Percentiles rank a stretch among this genome's conserved stretches.
phyloP scores from a whole-genome alignment of 1,284 basidiomycete species.

The Ganoderma resinaceum region DNA sequence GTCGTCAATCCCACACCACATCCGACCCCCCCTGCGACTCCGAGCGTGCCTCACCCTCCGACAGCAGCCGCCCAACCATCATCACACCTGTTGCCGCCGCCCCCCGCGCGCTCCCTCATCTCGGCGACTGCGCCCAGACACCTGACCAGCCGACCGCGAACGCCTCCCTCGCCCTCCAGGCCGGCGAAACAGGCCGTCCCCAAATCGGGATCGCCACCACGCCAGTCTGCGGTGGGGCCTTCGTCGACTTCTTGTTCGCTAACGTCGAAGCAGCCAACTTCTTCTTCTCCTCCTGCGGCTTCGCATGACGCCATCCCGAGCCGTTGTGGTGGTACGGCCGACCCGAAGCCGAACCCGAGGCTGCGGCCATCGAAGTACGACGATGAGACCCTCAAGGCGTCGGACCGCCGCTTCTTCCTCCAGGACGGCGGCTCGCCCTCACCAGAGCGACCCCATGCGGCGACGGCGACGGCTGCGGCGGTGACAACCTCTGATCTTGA shows the following conservation, averaged over 20 bases:
- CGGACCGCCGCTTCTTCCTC: constrained; percentile 53
- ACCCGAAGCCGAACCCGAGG: constrained; percentile 19
- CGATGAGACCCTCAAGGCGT: constrained; percentile 44
- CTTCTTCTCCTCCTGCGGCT: not conserved
- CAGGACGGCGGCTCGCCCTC: constrained; percentile 49
- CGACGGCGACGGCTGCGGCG: constrained; percentile 17
- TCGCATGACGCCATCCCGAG: constrained; percentile 20
- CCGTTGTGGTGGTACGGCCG: not conserved
- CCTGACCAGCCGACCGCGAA: constrained; percentile 21
- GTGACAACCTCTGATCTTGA: not conserved
- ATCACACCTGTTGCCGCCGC: constrained; percentile 36
- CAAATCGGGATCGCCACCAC: constrained; percentile 8
- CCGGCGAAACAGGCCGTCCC: not conserved
- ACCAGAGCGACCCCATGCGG: constrained; percentile 37
- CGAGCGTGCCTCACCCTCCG: constrained; percentile 37
- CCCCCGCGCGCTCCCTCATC: constrained; percentile 32
- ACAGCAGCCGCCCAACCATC: constrained; percentile 26
- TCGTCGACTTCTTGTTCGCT: constrained; percentile 3
- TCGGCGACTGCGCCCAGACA: constrained; percentile 14
- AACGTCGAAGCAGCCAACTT: constrained; percentile 9
- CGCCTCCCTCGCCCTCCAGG: constrained; percentile 23
- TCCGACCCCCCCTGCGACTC: constrained; percentile 63
- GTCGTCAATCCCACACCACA: constrained; percentile 63
- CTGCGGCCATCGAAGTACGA: constrained; percentile 22
- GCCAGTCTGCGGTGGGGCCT: constrained; percentile 11